A percentile compares a stretch with the other conserved stretches of the same genome.
Evolutionary conservation across 768 basidiomycete genomes (phyloP).

Genomic region (Tylopilus plumbeoviolaceoides): DNA sequence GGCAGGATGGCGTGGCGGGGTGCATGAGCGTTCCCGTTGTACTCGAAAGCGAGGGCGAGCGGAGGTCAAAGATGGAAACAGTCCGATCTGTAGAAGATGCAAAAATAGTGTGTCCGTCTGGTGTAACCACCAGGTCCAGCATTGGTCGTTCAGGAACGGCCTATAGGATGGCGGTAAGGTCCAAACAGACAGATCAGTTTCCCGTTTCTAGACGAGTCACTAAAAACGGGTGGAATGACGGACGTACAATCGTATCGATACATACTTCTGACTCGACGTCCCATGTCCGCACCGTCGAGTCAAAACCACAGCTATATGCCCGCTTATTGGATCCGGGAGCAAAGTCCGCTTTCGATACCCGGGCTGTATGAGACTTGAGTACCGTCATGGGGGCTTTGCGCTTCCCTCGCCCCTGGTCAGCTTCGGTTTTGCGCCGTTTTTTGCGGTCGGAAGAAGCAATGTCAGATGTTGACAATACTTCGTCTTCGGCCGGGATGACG

Average conservation of each 20-base stretch:
- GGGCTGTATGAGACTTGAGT: slow-evolving; percentile 78
- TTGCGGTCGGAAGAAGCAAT: slow-evolving; percentile 34
- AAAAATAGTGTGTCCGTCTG: slow-evolving; percentile 43
- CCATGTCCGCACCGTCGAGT: slow-evolving; percentile 88
- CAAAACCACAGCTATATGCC: slow-evolving; percentile 81
- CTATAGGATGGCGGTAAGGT: slow-evolving; percentile 33
- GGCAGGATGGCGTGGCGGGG: slow-evolving; percentile 62
- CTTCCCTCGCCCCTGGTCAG: slow-evolving; percentile 32
- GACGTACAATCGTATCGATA: slow-evolving; percentile 56
- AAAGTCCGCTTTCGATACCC: slow-evolving; percentile 75
- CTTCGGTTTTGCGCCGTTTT: slow-evolving; percentile 57
- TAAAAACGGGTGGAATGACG: too few species aligned
- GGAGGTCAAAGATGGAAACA: slow-evolving; percentile 66
- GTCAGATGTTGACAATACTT: slow-evolving; percentile 38
- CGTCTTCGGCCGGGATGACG: slow-evolving; percentile 55
- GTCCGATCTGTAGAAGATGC: slow-evolving; percentile 74
- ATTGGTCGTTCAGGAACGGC: slow-evolving; percentile 71
- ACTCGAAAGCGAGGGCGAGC: slow-evolving; percentile 36
- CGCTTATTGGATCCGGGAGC: slow-evolving; percentile 30
- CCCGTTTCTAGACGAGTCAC: neutral
- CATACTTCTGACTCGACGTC: slow-evolving; percentile 78
- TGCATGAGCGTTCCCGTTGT: slow-evolving; percentile 49
- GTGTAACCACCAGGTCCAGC: slow-evolving; percentile 52
- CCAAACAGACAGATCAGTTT: neutral
- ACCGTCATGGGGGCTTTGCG: slow-evolving; percentile 69